Percentiles rank a stretch among this genome's conserved stretches.
These are phyloP conservation scores for Botrytis medusae DNA, from an alignment of 2,329 filamentous ascomycete genomes.

Conservation along the genomic window DNA sequence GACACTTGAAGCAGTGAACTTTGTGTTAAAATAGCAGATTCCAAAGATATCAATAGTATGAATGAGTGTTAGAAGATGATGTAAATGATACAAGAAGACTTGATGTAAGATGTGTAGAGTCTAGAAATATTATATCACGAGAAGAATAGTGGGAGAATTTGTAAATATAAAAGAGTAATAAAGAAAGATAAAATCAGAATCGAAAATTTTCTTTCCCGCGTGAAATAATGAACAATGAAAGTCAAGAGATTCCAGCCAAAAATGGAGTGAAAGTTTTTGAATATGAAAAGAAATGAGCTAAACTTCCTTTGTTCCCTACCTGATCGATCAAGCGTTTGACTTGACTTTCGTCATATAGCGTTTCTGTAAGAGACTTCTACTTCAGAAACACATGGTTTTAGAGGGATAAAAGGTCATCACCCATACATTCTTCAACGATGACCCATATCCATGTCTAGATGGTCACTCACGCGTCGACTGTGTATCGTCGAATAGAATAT, in stretches of 20 bases:
- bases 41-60: constrained; percentile 11
- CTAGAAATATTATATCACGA: not conserved
- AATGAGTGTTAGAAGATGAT: constrained; percentile 28
- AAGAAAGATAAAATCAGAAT: constrained; percentile 15
- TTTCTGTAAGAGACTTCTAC: constrained; percentile 8
- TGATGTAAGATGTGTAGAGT: constrained; percentile 17
- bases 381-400: constrained; percentile 5
- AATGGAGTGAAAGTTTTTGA: constrained; percentile 29
- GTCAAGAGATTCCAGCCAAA: constrained; percentile 33
- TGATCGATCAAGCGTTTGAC: constrained; percentile 16
- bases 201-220: not conserved
- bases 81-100: constrained; percentile 30
- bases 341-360: constrained; percentile 28
- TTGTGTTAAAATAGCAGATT: constrained; percentile 13
- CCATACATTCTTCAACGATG: not conserved
- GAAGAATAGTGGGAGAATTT: not conserved
- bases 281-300: constrained; percentile 7
- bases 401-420: not conserved
- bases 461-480: constrained; percentile 29
- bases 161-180: constrained; percentile 5
- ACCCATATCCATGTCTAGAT: not conserved
- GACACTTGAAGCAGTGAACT: constrained; percentile 6
- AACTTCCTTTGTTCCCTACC: constrained; percentile 27
- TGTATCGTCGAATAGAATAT: constrained; percentile 38
- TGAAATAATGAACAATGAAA: constrained; percentile 13